Base-by-base conservation (phyloP, 495 filamentous ascomycete genomes). In the Saxophila tyrrhenica region DNA sequence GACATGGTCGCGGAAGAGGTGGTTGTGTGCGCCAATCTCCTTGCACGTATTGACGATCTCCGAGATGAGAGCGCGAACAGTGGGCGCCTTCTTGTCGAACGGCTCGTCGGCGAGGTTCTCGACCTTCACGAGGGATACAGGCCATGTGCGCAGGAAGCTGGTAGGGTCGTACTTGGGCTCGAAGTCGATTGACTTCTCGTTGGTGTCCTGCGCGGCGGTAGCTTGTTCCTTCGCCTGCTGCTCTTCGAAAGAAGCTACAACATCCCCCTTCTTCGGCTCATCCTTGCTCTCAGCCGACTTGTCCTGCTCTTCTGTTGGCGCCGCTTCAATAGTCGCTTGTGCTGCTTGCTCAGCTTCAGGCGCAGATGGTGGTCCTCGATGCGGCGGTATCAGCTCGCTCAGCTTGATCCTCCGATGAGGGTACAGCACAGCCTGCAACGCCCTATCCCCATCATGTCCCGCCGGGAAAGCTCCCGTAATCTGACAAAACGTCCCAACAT, bases 41-140 rank as follows among this genome's bases (percentile, higher is more conserved):
- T 95, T 95, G 77, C 94, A 96, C 7, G 94, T 90, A 64, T 96
- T 95, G 61, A 97, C 88, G 54, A 97, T 97, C 66, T 99, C 94
- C 65, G 87, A 92, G 17, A 89, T 94, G 38, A 97, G 83, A 1
- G 94, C 94, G 44, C 87, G 80, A 52, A 96, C 86, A 20, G 89
- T 77, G 16, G 81, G 81, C 59, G 81, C 89, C 67, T 92, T 94
- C 63, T 86, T 85, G 61, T 99, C 94, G 66, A 83, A 84, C 0
- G 87, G 82, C 62, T 95, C 84, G 62, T 99, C 92, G 0, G 73
- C 72, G 39, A 97, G 70, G 60, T 99, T 99, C 43, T 96, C 90
- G 19, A 95, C 88, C 61, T 95, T 90, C 56, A 94, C 92, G 45
- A 99, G 73, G 63, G 84, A 94, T 61, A 99, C 89, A 19, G 84